A percentile compares a stretch with the other conserved stretches of the same genome.
Evolutionary conservation across 1,139 yeast genomes (phyloP).

Genomic region (Diutina rugosa): DNA sequence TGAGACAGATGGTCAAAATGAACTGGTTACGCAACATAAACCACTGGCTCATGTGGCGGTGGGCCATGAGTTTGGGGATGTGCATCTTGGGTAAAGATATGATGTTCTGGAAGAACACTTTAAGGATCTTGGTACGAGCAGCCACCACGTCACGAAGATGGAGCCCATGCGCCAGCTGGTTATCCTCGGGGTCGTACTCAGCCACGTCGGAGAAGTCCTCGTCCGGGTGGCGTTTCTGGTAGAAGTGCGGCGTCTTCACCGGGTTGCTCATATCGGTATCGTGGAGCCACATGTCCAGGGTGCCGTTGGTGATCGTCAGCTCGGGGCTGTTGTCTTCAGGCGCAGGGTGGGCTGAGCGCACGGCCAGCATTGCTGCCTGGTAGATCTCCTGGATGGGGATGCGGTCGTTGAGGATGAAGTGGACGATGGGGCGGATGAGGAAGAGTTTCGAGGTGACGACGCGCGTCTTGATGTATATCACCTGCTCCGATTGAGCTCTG

Average conservation of each 20-base stretch:
- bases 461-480: constrained; percentile 28
- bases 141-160: constrained; percentile 8
- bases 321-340: background rate
- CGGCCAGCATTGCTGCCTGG: constrained; percentile 12
- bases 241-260: constrained; percentile 17
- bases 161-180: constrained; percentile 8
- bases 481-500: constrained; percentile 21
- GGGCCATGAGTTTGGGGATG: constrained; percentile 24
- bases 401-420: constrained; percentile 20
- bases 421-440: constrained; percentile 23
- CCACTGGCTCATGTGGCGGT: constrained; percentile 33
- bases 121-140: constrained; percentile 13
- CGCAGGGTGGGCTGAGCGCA: background rate
- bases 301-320: background rate
- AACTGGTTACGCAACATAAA: constrained; percentile 27
- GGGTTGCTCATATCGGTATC: background rate
- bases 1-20: constrained; percentile 2
- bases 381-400: constrained; percentile 14
- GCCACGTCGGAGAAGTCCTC: constrained; percentile 22
- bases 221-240: constrained; percentile 16
- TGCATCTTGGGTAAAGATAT: constrained; percentile 20
- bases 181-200: constrained; percentile 7
- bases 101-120: constrained; percentile 15
- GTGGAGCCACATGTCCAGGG: background rate
- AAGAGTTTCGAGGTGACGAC: constrained; percentile 20